A percentile compares a stretch with the other conserved stretches of the same genome.
Evolutionary conservation across 805 yeast genomes (phyloP).

Genomic region (Yarrowia osloensis): DNA sequence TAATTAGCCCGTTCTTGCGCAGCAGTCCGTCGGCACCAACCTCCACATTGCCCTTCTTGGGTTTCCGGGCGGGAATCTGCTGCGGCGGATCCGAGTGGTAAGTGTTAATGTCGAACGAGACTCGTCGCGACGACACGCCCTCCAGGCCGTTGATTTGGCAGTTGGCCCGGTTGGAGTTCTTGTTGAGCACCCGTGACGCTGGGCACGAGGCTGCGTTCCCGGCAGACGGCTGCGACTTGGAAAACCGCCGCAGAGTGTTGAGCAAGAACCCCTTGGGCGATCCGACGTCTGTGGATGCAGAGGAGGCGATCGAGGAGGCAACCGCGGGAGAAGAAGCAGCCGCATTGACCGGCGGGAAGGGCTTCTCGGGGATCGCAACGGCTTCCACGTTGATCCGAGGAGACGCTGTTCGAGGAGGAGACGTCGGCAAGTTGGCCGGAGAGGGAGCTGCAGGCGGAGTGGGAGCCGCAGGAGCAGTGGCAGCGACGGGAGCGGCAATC

Average conservation of each 20-base stretch:
- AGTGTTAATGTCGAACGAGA: conserved; percentile 74
- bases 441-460: neutral
- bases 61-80: conserved; percentile 85
- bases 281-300: neutral
- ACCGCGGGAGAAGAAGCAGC: neutral
- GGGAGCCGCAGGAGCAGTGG: neutral
- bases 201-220: neutral
- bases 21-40: conserved; percentile 40
- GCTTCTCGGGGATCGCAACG: neutral
- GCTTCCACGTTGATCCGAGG: conserved; percentile 9
- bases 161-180: neutral
- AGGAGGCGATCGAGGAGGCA: conserved; percentile 13
- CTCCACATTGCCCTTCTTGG: conserved; percentile 73
- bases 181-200: neutral
- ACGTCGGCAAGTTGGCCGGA: neutral
- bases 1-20: conserved; percentile 11
- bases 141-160: conserved; percentile 26
- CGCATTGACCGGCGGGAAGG: neutral
- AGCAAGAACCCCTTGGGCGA: conserved; percentile 17
- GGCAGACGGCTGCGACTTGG: neutral
- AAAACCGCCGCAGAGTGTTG: conserved; percentile 17
- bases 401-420: neutral
- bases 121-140: conserved; percentile 54
- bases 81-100: conserved; percentile 85
- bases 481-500: neutral